Conservation (phyloP, 2,329 filamentous ascomycete genomes). For the Bipolaris sorokiniana region DNA sequence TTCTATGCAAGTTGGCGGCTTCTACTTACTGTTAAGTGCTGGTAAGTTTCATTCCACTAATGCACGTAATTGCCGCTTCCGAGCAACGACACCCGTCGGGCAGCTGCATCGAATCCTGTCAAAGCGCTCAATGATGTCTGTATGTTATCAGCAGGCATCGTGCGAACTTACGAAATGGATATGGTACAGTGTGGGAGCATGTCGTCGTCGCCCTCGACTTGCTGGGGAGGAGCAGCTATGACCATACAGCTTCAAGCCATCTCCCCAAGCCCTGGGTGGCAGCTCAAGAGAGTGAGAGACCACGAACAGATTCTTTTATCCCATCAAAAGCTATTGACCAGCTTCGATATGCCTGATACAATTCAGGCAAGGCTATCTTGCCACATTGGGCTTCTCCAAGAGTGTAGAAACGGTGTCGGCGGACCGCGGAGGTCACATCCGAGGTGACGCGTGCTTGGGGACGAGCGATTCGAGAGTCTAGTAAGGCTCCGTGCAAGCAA, state of each 20-base stretch:
- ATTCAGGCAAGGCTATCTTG: not conserved
- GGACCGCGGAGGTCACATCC: conserved; percentile 1
- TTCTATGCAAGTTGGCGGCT: not conserved
- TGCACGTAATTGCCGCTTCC: conserved; percentile 6
- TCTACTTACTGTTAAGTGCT: conserved; percentile 13
- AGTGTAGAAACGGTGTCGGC: not conserved
- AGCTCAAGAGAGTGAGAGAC: conserved; percentile 7
- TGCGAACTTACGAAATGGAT: not conserved
- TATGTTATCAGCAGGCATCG: not conserved
- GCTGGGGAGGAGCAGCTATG: conserved; percentile 1
- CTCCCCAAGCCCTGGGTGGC: not conserved
- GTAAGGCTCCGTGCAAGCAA: not conserved
- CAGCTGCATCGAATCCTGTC: not conserved
- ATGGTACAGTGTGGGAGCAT: not conserved
- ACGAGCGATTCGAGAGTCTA: not conserved
- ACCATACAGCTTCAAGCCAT: conserved; percentile 2
- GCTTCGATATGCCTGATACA: not conserved
- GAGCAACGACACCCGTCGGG: conserved; percentile 1
- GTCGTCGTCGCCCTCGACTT: not conserved
- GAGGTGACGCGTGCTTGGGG: not conserved
- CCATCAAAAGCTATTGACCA: not conserved
- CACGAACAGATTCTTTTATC: not conserved
- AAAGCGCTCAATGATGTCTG: not conserved
- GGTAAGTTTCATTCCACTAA: not conserved
- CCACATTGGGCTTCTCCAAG: not conserved